Base-by-base conservation (phyloP, 371 early-diverging fungal genomes). In the Mucor sp. region DNA sequence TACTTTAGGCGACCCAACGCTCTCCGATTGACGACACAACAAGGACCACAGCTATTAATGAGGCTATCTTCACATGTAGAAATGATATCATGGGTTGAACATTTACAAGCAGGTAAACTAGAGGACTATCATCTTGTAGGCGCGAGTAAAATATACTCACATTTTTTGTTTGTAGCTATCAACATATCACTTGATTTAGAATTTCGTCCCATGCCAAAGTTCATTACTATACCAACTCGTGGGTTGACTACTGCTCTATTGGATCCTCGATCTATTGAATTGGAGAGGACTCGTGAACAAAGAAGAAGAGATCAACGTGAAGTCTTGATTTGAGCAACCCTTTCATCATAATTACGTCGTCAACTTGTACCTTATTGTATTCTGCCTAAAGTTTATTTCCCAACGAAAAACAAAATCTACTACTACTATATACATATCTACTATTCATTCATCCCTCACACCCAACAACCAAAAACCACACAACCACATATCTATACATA, bases 41-140 rank as follows among this genome's bases (percentile, higher is more conserved):
- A 77, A 63, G 81, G 81, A 1, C 81, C 81, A 6, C 83, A 83
- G 48, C 53, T 80, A 44, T 56, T 83, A 47, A 58, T 83, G 19
- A 75, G 77, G 30, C 41, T 77, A 39, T 56, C 72, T 35, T 66
- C 78, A 25, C 71, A 74, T 67, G 66, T 75, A 19, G 81, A 83
- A 21, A 80, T 83, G 75, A 69, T 79, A 62, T 77, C 79, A 60
- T 83, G 83, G 83, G 58, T 83, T 14, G 83, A 83, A 63, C 81
- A 80, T 63, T 65, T 83, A 9, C 83, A 83, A 79, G 77, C 83
- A 60, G 81, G 81, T 81, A 69, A 68, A 9, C 28, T 56, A 17
- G 11, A 30, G 30, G n/a, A 15, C 12, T 56, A 12, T 28, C 12
- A 28, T 55, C 17, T 14, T 1, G 6, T 28, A 17, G n/a, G 2